Base-by-base conservation (phyloP, 768 basidiomycete species). In the Boletus pseudopeckii region DNA sequence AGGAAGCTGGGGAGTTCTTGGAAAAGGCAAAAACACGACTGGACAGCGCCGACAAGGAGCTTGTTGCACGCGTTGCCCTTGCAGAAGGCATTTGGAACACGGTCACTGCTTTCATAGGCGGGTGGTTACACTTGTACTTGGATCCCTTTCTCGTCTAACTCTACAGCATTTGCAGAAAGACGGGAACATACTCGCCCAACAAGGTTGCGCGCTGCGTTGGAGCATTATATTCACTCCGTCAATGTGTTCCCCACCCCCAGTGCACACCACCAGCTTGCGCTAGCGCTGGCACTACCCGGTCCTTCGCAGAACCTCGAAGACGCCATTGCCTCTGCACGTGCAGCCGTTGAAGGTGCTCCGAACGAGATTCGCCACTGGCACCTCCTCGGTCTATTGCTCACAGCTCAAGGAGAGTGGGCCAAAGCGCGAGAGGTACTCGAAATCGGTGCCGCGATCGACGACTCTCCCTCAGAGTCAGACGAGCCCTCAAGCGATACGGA, bases 341-440 rank as follows among this genome's bases (percentile, higher is more conserved):
- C 74, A 4, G 89, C 93, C 1, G 83, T 96, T 3, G 88, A 94
- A 66, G 75, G 77, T 7, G 82, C 86, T 30, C 75, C 86, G 0
- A 72, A 68, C 32, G 78, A 81, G 54, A 68, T 90, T 24, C 80
- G 90, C 39, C 87, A 89, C 49, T 98, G 94, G 95, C 96, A 98
- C 70, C 80, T 98, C 15, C 77, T 98, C 0, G 92, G 89, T 0
- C 73, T 98, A 5, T 69, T 96, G 11, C 76, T 95, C n/a, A 84
- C 85, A 0, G 86, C 88, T 9, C 74, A 77, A 28, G 90, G 88
- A 57, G 85, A 92, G 59, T 92, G 91, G 90, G 71, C 71, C 33
- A 88, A 85, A 11, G 92, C 95, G 0, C 74, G 74, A 32, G 83
- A 84, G 54, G 84, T 94, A 4, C 69, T 95, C 37, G 90, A 93